Evolutionary conservation across 345 rosid genomes (phyloP), one percentile per base, ranked within the genome.

Genomic region (Punica granatum): DNA sequence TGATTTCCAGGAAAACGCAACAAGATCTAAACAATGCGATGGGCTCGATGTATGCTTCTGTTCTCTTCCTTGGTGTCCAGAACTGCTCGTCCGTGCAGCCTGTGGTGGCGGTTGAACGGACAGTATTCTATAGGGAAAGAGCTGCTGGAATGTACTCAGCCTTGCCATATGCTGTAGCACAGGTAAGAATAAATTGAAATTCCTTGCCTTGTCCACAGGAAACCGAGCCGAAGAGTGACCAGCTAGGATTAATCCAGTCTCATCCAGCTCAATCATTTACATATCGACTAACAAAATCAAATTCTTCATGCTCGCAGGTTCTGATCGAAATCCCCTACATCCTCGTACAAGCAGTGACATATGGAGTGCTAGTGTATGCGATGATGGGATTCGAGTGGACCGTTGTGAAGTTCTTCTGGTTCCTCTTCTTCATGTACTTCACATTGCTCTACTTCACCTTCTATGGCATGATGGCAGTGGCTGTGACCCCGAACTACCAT

Each of bases 131-230:
- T 49, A 67, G 83, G 68, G 89, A 82, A 54, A 72, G 74, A 59
- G 86, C 86, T 15, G 83, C 89, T 0, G 83, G 86, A 67, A 80
- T 85, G 89, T 85, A 85, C 53, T 80, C 85, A 9, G 77, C 80
- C 32, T 19, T 82, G 64, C 80, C 85, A 10, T 85, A 80, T 26
- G 89, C 89, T 9, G 69, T 75, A 26, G 82, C 82, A 49, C 86
- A 85, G 78, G 86, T 84, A 66, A 49, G 14, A 21, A 19, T 42
- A 30, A 59, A 58, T 18, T 7, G 12, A 30, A n/a, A 18, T 28
- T 9, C 13, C 33, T 56, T 10, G 3, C 4, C 11, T 25, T 26
- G 19, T 56, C 34, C 33, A 28, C 23, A 11, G 25, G n/a, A n/a
- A n/a, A n/a, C n/a, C n/a, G n/a, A n/a, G n/a, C n/a, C n/a, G n/a